Evolutionary conservation across 306 rosid genomes (phyloP).

Genomic region (Quercus agrifolia): DNA sequence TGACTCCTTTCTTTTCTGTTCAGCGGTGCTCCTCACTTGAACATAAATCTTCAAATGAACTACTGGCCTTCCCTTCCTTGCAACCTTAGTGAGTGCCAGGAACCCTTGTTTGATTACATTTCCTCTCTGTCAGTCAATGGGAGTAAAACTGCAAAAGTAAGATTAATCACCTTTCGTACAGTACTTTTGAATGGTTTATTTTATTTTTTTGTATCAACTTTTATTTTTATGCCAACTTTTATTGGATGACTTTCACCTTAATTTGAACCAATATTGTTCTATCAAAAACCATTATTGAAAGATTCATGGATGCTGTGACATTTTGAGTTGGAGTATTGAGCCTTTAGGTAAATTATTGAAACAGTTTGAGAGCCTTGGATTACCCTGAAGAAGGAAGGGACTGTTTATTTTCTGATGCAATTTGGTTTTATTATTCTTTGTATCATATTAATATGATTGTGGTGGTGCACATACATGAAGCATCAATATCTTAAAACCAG

Average conservation of each 20-base stretch:
- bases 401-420: not conserved
- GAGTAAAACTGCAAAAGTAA: conserved; percentile 82
- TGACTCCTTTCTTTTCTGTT: conserved; percentile 18
- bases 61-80: conserved; percentile 96
- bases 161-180: conserved; percentile 12
- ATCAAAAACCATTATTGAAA: not conserved
- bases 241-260: not conserved
- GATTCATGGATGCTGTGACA: not conserved
- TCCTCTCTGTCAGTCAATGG: conserved; percentile 67
- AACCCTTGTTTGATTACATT: conserved; percentile 71
- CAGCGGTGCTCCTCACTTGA: conserved; percentile 96
- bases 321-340: not conserved
- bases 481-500: not conserved
- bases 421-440: not conserved
- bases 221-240: not conserved
- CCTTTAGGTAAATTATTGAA: not conserved
- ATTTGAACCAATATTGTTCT: not conserved
- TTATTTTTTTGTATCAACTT: not conserved
- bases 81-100: conserved; percentile 89
- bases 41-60: conserved; percentile 94
- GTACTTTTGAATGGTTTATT: not conserved
- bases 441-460: not conserved
- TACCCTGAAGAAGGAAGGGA: not conserved
- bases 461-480: not conserved
- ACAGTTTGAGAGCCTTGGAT: not conserved